A percentile compares a stretch with the other conserved stretches of the same genome.
Evolutionary conservation across 2,329 filamentous ascomycete species (phyloP).

Genomic region (Diplodia seriata): DNA sequence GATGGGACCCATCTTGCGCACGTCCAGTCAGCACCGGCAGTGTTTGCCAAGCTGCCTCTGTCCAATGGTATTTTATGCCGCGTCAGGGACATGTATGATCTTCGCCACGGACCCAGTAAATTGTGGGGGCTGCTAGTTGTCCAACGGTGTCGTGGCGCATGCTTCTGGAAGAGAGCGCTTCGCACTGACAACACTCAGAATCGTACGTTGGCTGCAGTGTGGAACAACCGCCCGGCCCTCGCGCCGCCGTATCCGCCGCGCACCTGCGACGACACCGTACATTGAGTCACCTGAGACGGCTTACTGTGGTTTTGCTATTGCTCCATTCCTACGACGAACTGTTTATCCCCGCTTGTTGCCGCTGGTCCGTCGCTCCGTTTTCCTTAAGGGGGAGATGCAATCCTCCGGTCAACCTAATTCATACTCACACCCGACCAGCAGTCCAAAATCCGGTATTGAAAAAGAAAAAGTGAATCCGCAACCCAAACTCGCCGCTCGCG

Average conservation of each 20-base stretch:
- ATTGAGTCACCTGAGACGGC: constrained; percentile 1
- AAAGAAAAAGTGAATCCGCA: constrained; percentile 21
- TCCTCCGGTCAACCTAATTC: constrained; percentile 23
- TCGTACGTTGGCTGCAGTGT: constrained; percentile 1
- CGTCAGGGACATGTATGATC: constrained; percentile 14
- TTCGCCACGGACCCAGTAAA: constrained; percentile 19
- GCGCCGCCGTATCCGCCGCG: not conserved
- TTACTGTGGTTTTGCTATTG: constrained; percentile 7
- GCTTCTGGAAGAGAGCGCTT: constrained; percentile 17
- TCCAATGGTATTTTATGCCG: constrained; percentile 5
- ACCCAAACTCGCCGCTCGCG: constrained; percentile 19
- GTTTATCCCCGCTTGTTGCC: constrained; percentile 3
- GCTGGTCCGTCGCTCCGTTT: constrained; percentile 15
- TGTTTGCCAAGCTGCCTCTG: constrained; percentile 9
- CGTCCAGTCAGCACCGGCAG: constrained; percentile 2
- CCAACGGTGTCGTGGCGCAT: constrained; percentile 25
- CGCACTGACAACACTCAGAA: constrained; percentile 8
- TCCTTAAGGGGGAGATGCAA: constrained; percentile 10
- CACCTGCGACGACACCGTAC: not conserved
- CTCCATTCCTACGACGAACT: constrained; percentile 20
- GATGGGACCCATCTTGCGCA: constrained; percentile 16
- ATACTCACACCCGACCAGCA: constrained; percentile 26
- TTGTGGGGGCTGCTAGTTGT: constrained; percentile 30
- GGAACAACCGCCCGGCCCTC: constrained; percentile 1
- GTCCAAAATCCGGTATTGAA: constrained; percentile 19